phyloP scores from a whole-genome alignment of 2,329 filamentous ascomycete genomes.

The Arthrobotrys sinensis region DNA sequence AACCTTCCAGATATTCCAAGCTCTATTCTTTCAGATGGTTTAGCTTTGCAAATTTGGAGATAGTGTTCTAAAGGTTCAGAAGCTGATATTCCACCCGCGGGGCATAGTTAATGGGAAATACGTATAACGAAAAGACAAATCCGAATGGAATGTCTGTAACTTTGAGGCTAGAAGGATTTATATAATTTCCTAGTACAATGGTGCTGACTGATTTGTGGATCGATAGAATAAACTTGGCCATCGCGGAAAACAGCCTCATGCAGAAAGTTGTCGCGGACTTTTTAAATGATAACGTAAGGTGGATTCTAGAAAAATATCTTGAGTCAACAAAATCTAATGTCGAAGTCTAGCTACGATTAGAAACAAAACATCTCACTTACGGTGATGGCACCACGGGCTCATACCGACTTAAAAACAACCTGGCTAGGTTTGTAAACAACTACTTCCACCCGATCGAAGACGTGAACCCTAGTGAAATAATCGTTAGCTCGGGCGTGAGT shows the following conservation, averaged over 20 bases:
- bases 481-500: conserved; percentile 53
- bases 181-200: neutral
- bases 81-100: neutral
- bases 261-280: conserved; percentile 39
- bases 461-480: conserved; percentile 41
- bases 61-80: too few species aligned
- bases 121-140: conserved; percentile 59
- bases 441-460: conserved; percentile 40
- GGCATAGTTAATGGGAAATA: conserved; percentile 45
- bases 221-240: conserved; percentile 56
- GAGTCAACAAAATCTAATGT: too few species aligned
- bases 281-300: conserved; percentile 56
- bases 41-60: too few species aligned
- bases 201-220: neutral
- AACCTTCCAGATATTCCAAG: neutral
- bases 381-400: conserved; percentile 50
- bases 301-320: too few species aligned
- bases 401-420: conserved; percentile 44
- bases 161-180: neutral
- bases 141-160: conserved; percentile 56
- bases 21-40: too few species aligned
- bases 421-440: conserved; percentile 50
- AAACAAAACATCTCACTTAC: conserved; percentile 51
- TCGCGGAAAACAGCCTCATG: conserved; percentile 61
- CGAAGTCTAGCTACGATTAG: conserved; percentile 19